Evolutionary conservation across 441 rosid species (phyloP), one percentile per base, ranked within the genome.

Genomic region (Lagerstroemia fauriei): DNA sequence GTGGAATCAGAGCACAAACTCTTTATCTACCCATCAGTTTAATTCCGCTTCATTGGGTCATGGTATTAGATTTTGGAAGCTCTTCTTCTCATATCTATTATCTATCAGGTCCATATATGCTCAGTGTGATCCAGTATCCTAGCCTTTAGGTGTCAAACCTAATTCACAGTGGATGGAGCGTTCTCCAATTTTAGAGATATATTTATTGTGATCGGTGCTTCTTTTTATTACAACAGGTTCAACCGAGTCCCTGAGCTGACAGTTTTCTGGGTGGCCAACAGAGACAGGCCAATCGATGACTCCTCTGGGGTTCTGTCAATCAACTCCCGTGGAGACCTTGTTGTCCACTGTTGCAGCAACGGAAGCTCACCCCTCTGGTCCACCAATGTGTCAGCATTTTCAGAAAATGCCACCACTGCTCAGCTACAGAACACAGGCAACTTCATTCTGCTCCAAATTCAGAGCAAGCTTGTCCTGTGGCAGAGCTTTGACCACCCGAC

Each of bases 251-350:
- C 57, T 1, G 85, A 80, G 48, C 81, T 56, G 68, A 88, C 93
- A 0, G 38, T 90, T 9, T 90, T 89, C 14, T 94, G 95, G 98
- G 93, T 94, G 32, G 93, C 92, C 53, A 94, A 94, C 41, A 87
- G 97, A 79, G 88, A 92, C 32, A 86, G 78, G 69, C 97, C 95
- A 0, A 31, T 92, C 78, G 85, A 76, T 20, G 89, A 77, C 78
- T 44, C 83, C 44, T 87, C 89, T 0, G 95, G 94, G n/a, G 74
- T 63, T 20, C 87, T 93, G 6, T 75, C 83, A 22, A 82, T 92
- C 69, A 56, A 73, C 53, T 63, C 0, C 18, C 65, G 74, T 0
- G 78, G 74, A 27, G 75, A 48, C 74, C 48, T 73, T 73, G 59
- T 77, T 3, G 48, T 51, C 73, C 8, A 61, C 57, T n/a, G 68